phyloP scores from a whole-genome alignment of 2,329 filamentous ascomycete genomes.

The Tolypocladium endophyticum region DNA sequence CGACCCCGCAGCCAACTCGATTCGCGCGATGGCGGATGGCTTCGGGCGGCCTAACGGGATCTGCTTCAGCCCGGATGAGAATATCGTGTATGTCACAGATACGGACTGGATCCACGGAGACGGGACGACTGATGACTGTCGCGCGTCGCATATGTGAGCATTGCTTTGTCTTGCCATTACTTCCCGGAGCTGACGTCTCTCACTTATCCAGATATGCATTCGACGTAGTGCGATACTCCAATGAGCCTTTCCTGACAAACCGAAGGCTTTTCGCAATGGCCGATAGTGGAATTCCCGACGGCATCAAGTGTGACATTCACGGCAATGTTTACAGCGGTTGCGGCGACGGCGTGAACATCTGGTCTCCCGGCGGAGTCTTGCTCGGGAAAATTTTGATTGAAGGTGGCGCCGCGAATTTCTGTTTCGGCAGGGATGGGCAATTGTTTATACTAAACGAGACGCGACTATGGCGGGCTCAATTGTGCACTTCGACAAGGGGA shows the following conservation, averaged over 20 bases:
- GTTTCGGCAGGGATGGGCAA: constrained; percentile 30
- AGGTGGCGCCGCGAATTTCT: constrained; percentile 35
- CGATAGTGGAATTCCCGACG: constrained; percentile 33
- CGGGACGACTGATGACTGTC: constrained; percentile 16
- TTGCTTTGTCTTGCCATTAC: neutral
- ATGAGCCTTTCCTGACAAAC: constrained; percentile 32
- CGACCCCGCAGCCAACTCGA: constrained; percentile 22
- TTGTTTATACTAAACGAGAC: constrained; percentile 40
- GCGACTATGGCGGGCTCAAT: constrained; percentile 25
- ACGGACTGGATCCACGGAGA: constrained; percentile 23
- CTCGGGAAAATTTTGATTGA: constrained; percentile 32
- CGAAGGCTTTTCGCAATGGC: constrained; percentile 39
- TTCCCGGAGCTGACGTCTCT: neutral
- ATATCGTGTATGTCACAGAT: constrained; percentile 34
- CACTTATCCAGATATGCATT: constrained; percentile 20
- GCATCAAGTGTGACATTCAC: constrained; percentile 33
- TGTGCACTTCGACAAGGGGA: constrained; percentile 7
- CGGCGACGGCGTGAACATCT: constrained; percentile 38
- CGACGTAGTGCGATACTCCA: constrained; percentile 15
- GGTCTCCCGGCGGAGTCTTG: constrained; percentile 32
- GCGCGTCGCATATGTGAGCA: constrained; percentile 16
- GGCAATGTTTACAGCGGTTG: constrained; percentile 40
- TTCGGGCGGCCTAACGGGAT: constrained; percentile 36
- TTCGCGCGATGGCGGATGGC: constrained; percentile 34
- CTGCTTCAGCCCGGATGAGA: constrained; percentile 33